Conservation (phyloP, 2,329 filamentous ascomycete species). For the Diaporthe capsici region DNA sequence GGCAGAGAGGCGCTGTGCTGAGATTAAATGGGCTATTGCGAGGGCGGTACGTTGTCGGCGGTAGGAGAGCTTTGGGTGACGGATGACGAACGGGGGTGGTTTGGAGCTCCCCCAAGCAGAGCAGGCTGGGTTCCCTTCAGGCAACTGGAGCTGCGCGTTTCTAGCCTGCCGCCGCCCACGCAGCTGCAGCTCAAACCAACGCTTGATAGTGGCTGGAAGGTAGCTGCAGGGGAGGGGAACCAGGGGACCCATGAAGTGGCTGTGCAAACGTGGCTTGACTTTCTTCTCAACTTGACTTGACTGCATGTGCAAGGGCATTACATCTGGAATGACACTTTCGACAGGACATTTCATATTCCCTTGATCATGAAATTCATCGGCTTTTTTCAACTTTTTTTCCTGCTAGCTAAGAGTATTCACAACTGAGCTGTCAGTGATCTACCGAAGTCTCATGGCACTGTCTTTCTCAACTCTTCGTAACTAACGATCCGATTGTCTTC, state of each 20-base stretch:
- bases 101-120: conserved; percentile 30
- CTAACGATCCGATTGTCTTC: too few species aligned
- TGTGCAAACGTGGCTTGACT: conserved; percentile 26
- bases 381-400: too few species aligned
- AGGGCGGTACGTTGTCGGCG: conserved; percentile 28
- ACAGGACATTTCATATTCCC: background rate
- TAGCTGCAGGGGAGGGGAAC: background rate
- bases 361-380: too few species aligned
- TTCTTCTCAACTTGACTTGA: background rate
- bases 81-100: conserved; percentile 31
- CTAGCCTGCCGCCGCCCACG: conserved; percentile 19
- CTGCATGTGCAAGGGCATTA: background rate
- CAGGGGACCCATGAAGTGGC: background rate
- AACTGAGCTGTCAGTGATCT: background rate
- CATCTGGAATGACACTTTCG: background rate
- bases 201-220: background rate
- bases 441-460: background rate
- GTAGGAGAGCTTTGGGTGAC: conserved; percentile 19
- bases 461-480: too few species aligned
- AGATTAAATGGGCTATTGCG: conserved; percentile 18
- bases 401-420: background rate
- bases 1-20: background rate
- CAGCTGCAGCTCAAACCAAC: background rate
- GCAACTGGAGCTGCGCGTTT: conserved; percentile 43
- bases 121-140: conserved; percentile 37